A percentile compares a stretch with the other conserved stretches of the same genome.
phyloP scores from a whole-genome alignment of 2,329 filamentous ascomycete genomes.

The Diaporthe sp. region DNA sequence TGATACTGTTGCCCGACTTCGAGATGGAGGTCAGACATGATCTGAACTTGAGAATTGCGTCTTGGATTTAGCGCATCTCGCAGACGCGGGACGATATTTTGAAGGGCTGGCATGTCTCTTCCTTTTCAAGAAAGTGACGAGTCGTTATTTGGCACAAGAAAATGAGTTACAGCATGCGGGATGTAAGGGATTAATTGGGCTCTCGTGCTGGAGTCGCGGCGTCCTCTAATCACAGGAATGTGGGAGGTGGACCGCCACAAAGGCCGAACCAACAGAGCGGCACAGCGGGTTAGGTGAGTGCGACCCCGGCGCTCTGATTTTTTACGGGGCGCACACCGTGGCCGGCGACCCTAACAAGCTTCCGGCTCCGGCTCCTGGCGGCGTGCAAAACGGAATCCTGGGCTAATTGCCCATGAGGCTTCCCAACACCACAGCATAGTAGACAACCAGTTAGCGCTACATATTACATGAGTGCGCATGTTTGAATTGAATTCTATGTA shows the following conservation, averaged over 20 bases:
- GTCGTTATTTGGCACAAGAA: background rate
- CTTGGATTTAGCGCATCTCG: background rate
- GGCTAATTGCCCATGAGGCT: background rate
- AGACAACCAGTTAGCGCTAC: no score
- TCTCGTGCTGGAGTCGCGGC: background rate
- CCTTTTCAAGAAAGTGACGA: background rate
- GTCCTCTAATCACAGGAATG: background rate
- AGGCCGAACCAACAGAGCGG: background rate
- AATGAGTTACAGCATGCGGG: background rate
- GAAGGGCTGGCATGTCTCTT: background rate
- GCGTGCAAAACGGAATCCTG: background rate
- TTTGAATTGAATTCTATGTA: background rate
- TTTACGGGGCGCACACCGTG: background rate
- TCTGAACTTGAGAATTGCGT: constrained; percentile 42
- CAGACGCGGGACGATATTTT: background rate
- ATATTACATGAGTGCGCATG: no score
- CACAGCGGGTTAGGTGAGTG: background rate
- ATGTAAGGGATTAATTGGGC: background rate
- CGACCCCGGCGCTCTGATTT: background rate
- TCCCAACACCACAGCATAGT: background rate
- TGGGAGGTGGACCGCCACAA: background rate
- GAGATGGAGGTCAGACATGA: constrained; percentile 63
- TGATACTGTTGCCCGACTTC: constrained; percentile 56
- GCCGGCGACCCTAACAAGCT: background rate
- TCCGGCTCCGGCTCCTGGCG: background rate